A percentile compares a stretch with the other conserved stretches of the same genome.
These are phyloP conservation scores for Dorcoceras hygrometricum DNA, from an alignment of 257 asterid genomes.

Conservation along the genomic window DNA sequence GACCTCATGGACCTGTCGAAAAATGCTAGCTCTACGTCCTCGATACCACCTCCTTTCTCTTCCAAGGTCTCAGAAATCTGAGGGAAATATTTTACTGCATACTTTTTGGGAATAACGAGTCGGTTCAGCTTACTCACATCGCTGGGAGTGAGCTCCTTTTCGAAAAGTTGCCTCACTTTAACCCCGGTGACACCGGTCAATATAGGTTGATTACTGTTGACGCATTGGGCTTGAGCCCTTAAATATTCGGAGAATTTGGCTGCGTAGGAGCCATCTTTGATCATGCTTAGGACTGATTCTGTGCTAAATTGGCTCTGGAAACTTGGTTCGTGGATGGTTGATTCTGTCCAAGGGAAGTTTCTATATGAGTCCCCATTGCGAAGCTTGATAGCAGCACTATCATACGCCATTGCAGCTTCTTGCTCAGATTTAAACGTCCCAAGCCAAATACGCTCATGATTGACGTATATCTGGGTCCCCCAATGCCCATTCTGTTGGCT, in stretches of 20 bases:
- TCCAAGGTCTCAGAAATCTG: background rate
- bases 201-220: background rate
- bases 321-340: constrained; percentile 36
- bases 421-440: constrained; percentile 59
- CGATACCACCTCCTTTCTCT: constrained; percentile 11
- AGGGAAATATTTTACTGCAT: constrained; percentile 36
- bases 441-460: constrained; percentile 60
- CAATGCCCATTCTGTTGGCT: constrained; percentile 55
- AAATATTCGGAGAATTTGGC: constrained; percentile 40
- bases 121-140: constrained; percentile 42
- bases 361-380: constrained; percentile 35
- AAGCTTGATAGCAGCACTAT: constrained; percentile 57
- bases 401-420: constrained; percentile 74
- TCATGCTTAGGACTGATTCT: constrained; percentile 49
- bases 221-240: constrained; percentile 18
- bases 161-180: constrained; percentile 33
- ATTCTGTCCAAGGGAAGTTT: constrained; percentile 51
- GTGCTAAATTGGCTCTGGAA: constrained; percentile 50
- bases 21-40: constrained; percentile 44
- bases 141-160: constrained; percentile 58
- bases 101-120: constrained; percentile 60
- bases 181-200: background rate
- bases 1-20: constrained; percentile 40
- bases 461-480: constrained; percentile 69
- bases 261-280: constrained; percentile 60